Evolutionary conservation across 2,329 filamentous ascomycete genomes (phyloP).

Genomic region (Pestalotiopsis sp.): DNA sequence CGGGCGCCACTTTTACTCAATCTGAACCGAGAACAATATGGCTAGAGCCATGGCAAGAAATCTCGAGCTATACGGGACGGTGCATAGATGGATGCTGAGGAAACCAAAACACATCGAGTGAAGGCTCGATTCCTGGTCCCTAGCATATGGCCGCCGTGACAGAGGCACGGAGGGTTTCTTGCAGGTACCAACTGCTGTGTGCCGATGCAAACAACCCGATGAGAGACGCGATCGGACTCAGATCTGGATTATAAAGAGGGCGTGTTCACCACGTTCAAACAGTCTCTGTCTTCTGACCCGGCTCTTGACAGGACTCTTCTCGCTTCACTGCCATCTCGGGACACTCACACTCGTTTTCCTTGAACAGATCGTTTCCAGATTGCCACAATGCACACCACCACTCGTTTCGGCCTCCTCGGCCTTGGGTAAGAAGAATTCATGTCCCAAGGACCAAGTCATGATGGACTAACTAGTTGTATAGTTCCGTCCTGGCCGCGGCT

Average conservation of each 20-base stretch:
- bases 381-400: constrained; percentile 25
- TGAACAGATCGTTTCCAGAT: constrained; percentile 12
- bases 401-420: constrained; percentile 26
- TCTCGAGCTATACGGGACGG: neutral
- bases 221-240: neutral
- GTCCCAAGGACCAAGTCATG: neutral
- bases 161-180: neutral
- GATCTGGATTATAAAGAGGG: constrained; percentile 5
- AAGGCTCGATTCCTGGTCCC: neutral
- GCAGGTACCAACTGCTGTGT: neutral
- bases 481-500: constrained; percentile 24
- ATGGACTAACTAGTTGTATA: constrained; percentile 22
- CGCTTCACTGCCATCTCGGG: constrained; percentile 15
- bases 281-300: neutral
- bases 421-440: constrained; percentile 23
- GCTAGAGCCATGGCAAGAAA: neutral
- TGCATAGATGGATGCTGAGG: constrained; percentile 9
- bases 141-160: neutral
- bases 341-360: constrained; percentile 28
- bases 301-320: constrained; percentile 20
- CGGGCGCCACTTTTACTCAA: constrained; percentile 2
- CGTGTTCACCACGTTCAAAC: neutral
- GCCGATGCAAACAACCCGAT: neutral
- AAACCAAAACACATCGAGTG: neutral
- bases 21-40: constrained; percentile 8